Evolutionary conservation across 1,139 yeast species (phyloP), one percentile per base, ranked within the genome.

Genomic region (Pichia sp.): DNA sequence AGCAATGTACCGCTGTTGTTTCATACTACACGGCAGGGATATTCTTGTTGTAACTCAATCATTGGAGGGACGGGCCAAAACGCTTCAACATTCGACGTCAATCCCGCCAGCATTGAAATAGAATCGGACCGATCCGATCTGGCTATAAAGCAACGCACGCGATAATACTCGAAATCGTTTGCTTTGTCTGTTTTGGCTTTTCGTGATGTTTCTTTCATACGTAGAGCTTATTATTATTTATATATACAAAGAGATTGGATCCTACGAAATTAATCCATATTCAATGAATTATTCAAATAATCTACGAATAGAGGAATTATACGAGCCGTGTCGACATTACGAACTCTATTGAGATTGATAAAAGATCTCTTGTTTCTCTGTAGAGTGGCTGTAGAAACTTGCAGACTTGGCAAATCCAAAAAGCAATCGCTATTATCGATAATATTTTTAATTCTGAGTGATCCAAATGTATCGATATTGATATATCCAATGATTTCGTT

Each of bases 311-410:
- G 60, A 1, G 81, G 77, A 6, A 72, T 72, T 37, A 90, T 85
- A 55, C 95, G 68, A 40, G 73, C 78, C 27, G 69, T 60, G 48
- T 85, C 92, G 27, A 81, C 70, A 38, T 81, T 78, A 57, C 95
- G 73, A 73, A 88, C 79, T 55, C 87, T 75, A 61, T 92, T 88
- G 59, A 92, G 70, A 33, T 78, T 71, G 33, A 90, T 77, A 60
- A 84, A 92, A 29, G 90, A 82, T 53, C 98, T 72, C 61, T 96
- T 73, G 29, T 85, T 72, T 50, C 97, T 71, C 57, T 90, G 96
- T 44, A 92, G 63, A 55, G 85, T 88, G 0, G 96, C 87, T 35
- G 83, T 69, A 11, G 88, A 76, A 9, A 86, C 78, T 2, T 72
- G 65, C 9, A 69, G 69, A 3, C 78, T 61, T 0, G 97, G 97